These are phyloP conservation scores for Taiozyma sp. DNA, from an alignment of 1,139 yeast species.

Conservation along the genomic window DNA sequence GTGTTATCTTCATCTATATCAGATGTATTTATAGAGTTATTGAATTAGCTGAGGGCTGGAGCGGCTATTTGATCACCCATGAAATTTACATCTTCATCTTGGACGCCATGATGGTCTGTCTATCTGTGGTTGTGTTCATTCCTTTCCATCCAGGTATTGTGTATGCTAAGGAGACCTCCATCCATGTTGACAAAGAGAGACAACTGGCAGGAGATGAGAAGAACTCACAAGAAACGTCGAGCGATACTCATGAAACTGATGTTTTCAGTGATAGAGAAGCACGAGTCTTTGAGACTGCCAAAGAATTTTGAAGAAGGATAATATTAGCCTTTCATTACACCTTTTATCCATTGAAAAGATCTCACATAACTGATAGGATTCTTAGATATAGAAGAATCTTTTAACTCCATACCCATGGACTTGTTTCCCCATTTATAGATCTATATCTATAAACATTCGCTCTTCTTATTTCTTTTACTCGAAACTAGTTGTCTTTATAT, in stretches of 20 bases:
- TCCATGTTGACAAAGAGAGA: background rate
- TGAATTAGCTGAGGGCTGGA: constrained; percentile 78
- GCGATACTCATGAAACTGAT: background rate
- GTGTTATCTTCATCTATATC: constrained; percentile 57
- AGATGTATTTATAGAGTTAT: constrained; percentile 80
- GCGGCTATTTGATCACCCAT: constrained; percentile 60
- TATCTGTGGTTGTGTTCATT: constrained; percentile 41
- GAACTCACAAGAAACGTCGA: background rate
- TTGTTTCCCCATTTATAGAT: too few relatives aligned
- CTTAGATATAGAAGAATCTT: too few relatives aligned
- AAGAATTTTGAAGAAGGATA: background rate
- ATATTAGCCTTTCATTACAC: too few relatives aligned
- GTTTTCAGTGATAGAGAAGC: background rate
- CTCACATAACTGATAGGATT: too few relatives aligned
- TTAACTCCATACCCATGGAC: too few relatives aligned
- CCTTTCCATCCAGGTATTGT: constrained; percentile 63
- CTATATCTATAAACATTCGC: too few relatives aligned
- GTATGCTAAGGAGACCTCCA: constrained; percentile 33
- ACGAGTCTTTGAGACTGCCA: background rate
- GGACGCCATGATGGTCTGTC: constrained; percentile 66
- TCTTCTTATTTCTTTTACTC: too few relatives aligned
- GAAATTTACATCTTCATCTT: constrained; percentile 74
- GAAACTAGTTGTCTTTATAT: too few relatives aligned
- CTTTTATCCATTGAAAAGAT: too few relatives aligned
- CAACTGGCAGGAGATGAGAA: background rate